These are phyloP conservation scores for Metschnikowia cubensis DNA, from an alignment of 805 yeast genomes.

Conservation along the genomic window DNA sequence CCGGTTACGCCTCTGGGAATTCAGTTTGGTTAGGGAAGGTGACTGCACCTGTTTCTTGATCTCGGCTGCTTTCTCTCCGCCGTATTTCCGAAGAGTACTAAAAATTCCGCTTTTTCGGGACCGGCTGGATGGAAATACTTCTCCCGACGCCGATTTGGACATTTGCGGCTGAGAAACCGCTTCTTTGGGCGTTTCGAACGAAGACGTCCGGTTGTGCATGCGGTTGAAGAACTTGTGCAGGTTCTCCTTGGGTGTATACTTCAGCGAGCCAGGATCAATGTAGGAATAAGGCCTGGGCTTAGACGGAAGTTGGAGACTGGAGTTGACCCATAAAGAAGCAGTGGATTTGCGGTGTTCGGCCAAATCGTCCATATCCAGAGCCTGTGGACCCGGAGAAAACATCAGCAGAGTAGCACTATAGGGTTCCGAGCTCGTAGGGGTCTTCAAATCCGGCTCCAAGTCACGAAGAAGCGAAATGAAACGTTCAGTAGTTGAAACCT, in stretches of 20 bases:
- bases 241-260: constrained; percentile 19
- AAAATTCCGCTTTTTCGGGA: constrained; percentile 32
- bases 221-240: constrained; percentile 48
- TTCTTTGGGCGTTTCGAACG: constrained; percentile 22
- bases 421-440: constrained; percentile 1
- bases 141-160: not conserved
- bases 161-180: not conserved
- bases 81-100: constrained; percentile 38
- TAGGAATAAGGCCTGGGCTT: constrained; percentile 39
- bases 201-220: constrained; percentile 60
- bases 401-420: not conserved
- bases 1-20: constrained; percentile 1
- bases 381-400: not conserved
- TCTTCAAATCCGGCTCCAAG: constrained; percentile 6
- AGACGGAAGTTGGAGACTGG: constrained; percentile 18
- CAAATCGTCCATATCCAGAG: not conserved
- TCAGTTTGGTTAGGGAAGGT: not conserved
- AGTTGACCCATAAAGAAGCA: constrained; percentile 25
- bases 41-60: constrained; percentile 28
- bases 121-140: not conserved
- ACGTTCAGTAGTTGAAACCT: constrained; percentile 53
- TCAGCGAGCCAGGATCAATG: constrained; percentile 27
- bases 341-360: constrained; percentile 31
- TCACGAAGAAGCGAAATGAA: constrained; percentile 45
- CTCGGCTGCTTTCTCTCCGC: constrained; percentile 38